Evolutionary conservation across 139 green algal genomes (phyloP).

Genomic region (Chlamydomonas incerta): DNA sequence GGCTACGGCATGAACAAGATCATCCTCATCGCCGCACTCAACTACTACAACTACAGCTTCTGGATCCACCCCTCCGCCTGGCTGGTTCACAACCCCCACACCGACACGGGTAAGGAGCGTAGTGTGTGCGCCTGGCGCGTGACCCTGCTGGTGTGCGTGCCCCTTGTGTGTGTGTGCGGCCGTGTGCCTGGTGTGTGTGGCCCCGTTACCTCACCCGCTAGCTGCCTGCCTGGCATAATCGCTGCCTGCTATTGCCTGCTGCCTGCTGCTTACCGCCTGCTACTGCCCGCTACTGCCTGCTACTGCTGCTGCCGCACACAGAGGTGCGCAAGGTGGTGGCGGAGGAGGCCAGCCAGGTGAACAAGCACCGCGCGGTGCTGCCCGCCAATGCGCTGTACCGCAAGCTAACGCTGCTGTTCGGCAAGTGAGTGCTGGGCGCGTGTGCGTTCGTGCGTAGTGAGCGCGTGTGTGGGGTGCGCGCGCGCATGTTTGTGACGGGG

Average conservation of each 20-base stretch:
- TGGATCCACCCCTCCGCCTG: conserved; percentile 39
- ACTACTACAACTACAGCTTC: conserved; percentile 56
- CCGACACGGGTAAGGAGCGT: background rate
- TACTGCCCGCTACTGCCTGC: background rate
- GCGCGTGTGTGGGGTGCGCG: no score
- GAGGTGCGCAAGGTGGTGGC: conserved; percentile 52
- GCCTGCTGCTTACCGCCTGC: background rate
- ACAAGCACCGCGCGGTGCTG: conserved; percentile 37
- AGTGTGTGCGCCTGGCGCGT: no score
- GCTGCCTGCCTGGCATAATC: background rate
- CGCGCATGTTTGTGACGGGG: no score
- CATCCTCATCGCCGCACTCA: conserved; percentile 50
- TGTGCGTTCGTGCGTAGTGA: no score
- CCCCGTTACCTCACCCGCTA: no score
- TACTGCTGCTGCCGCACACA: background rate
- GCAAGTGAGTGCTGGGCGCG: background rate
- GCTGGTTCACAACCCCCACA: conserved; percentile 55
- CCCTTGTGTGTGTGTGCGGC: no score
- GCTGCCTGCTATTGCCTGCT: no score
- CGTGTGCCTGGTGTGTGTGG: no score
- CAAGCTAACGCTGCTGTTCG: conserved; percentile 55
- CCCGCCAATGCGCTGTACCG: conserved; percentile 49
- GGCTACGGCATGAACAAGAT: conserved; percentile 64
- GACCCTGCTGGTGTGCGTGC: no score
- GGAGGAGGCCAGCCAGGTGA: conserved; percentile 31